Evolutionary conservation across 768 basidiomycete species (phyloP), one percentile per base, ranked within the genome.

Genomic region (Wakefieldia striispora): DNA sequence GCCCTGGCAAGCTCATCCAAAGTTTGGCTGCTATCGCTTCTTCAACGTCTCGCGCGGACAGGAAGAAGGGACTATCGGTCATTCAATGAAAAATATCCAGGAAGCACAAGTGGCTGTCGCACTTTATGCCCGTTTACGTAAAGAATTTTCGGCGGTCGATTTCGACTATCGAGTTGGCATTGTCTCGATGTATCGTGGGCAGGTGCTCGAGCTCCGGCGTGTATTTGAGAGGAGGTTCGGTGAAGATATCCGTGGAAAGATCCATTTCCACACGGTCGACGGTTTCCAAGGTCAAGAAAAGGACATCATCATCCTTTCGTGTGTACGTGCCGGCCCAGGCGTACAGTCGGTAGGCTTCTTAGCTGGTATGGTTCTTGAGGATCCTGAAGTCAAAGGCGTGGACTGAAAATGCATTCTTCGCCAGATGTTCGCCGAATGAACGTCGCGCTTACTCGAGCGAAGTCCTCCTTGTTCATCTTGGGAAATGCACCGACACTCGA

Each of bases 211-310:
- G 62, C 71, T 99, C 43, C 81, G 80, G 26, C 75, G 78, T 13
- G 71, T 77, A 6, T 98, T 99, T 59, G 72, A 76, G 39, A 69
- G 75, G 47, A 76, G 78, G 13, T 97, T 91, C 65, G 93, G 94
- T 3, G 63, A 72, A 27, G 77, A 82, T 20, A 81, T 97, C 19
- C 59, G 86, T 1, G 75, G 76, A 27, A 81, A 77, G 37, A 81
- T 99, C 34, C 88, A 95, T 61, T 97, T 99, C 73, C 89, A 97
- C 64, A 98, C 97, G 0, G 95, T 99, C 34, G 95, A 99, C 69
- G 97, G 95, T 10, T 98, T 98, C 63, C 97, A 99, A 45, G 97
- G 97, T 41, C 97, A 99, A 72, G 97, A 99, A 68, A 99, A 99
- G 66, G 92, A 95, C 58, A 82, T 99, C 45, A 95, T 99, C 70